These are phyloP conservation scores for Erodium texanum DNA, from an alignment of 441 rosid genomes.

Conservation along the genomic window DNA sequence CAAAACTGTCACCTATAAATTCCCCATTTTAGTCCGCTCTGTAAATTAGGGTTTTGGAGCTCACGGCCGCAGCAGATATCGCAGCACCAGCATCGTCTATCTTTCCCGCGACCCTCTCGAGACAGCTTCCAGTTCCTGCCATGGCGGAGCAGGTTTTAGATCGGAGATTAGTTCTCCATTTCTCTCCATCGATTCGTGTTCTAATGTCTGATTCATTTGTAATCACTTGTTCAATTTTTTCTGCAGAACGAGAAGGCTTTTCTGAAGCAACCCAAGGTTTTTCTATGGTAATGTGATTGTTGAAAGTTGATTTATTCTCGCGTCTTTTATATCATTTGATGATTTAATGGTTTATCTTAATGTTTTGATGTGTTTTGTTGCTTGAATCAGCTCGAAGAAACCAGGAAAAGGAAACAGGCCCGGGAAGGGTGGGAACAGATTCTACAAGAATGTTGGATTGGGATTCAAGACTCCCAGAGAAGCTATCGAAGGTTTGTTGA, in stretches of 20 bases:
- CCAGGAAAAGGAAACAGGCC: conserved; percentile 71
- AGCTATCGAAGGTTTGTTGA: conserved; percentile 16
- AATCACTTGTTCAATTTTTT: too few relatives aligned
- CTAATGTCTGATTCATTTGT: too few relatives aligned
- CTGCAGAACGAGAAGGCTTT: conserved; percentile 37
- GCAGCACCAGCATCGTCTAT: too few relatives aligned
- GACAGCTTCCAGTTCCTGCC: too few relatives aligned
- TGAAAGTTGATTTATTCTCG: neutral
- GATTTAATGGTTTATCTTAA: neutral
- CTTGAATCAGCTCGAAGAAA: conserved; percentile 48
- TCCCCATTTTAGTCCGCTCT: too few relatives aligned
- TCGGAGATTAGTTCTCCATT: too few relatives aligned
- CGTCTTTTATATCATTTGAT: neutral
- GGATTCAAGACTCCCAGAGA: conserved; percentile 29
- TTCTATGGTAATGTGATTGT: conserved; percentile 19
- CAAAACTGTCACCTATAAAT: too few relatives aligned
- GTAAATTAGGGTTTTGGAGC: too few relatives aligned
- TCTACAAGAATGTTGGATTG: conserved; percentile 19
- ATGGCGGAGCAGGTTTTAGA: too few relatives aligned
- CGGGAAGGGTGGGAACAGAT: conserved; percentile 67
- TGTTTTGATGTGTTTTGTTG: neutral
- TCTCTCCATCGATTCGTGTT: too few relatives aligned
- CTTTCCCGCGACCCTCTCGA: too few relatives aligned
- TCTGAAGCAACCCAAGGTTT: conserved; percentile 35
- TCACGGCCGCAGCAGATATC: too few relatives aligned